Conservation (phyloP, 1,284 basidiomycete species). For the Inonotus hispidus region DNA sequence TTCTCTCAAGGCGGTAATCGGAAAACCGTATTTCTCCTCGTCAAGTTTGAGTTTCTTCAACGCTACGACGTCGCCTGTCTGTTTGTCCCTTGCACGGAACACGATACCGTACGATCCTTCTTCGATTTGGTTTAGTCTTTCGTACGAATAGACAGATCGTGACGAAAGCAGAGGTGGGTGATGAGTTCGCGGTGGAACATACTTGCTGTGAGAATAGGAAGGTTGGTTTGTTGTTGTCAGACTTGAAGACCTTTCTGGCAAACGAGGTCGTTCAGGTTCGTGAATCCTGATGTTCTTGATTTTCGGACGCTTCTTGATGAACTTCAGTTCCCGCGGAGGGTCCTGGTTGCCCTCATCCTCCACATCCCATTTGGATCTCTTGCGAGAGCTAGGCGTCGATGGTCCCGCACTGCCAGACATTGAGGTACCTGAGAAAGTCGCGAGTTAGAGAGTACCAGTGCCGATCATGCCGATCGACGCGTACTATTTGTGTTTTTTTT, state of each 20-base stretch:
- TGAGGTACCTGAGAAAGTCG: background rate
- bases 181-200: constrained; percentile 67
- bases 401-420: constrained; percentile 25
- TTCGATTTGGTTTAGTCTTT: constrained; percentile 96
- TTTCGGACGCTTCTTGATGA: constrained; percentile 43
- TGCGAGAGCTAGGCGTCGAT: constrained; percentile 45
- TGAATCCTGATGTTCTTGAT: constrained; percentile 20
- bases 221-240: background rate
- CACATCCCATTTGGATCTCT: constrained; percentile 70
- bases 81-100: constrained; percentile 89
- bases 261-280: constrained; percentile 20
- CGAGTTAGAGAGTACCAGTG: background rate
- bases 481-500: background rate
- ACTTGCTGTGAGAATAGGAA: constrained; percentile 43
- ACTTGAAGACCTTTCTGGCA: constrained; percentile 15
- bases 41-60: constrained; percentile 98
- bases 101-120: constrained; percentile 99
- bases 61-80: constrained; percentile 92
- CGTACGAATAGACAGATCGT: constrained; percentile 89
- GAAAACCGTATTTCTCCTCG: constrained; percentile 97
- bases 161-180: constrained; percentile 80
- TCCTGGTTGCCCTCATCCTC: constrained; percentile 36
- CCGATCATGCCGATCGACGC: background rate
- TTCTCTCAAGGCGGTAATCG: constrained; percentile 94
- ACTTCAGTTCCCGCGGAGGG: constrained; percentile 29